Conservation (phyloP, 2,329 filamentous ascomycete genomes). For the Seiridium unicorne region DNA sequence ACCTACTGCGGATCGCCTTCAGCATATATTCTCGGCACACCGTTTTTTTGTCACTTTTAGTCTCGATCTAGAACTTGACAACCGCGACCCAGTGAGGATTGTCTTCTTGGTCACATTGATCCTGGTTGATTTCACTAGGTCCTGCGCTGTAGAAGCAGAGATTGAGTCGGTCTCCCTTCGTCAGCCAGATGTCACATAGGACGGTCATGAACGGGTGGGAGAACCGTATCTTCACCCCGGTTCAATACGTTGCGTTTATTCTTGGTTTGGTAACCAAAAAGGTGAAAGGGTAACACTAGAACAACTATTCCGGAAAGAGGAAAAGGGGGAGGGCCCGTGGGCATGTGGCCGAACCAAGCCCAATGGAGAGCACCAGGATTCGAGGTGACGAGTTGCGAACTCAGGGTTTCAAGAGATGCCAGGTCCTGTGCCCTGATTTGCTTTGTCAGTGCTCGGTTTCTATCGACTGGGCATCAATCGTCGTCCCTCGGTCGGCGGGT, state of each 20-base stretch:
- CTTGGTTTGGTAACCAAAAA: no score
- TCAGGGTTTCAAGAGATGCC: not conserved
- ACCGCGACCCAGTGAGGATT: no score
- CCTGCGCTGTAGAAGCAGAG: no score
- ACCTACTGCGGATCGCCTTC: no score
- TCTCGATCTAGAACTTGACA: no score
- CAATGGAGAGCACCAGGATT: slow-evolving; percentile 1
- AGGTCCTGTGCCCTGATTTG: not conserved
- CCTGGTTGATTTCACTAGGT: no score
- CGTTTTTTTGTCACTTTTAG: not conserved
- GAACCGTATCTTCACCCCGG: no score
- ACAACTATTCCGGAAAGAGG: not conserved
- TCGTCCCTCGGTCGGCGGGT: not conserved
- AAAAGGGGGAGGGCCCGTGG: slow-evolving; percentile 4
- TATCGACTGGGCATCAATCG: not conserved
- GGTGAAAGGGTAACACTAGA: not conserved
- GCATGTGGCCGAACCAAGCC: slow-evolving; percentile 2
- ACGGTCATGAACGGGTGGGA: no score
- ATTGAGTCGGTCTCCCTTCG: no score
- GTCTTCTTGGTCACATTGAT: no score
- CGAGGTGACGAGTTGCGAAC: slow-evolving; percentile 1
- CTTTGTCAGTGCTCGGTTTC: not conserved
- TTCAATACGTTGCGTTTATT: no score
- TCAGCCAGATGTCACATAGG: no score
- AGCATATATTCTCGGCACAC: not conserved